Conservation (phyloP, 495 filamentous ascomycete species). For the Cladorrhinum samala region DNA sequence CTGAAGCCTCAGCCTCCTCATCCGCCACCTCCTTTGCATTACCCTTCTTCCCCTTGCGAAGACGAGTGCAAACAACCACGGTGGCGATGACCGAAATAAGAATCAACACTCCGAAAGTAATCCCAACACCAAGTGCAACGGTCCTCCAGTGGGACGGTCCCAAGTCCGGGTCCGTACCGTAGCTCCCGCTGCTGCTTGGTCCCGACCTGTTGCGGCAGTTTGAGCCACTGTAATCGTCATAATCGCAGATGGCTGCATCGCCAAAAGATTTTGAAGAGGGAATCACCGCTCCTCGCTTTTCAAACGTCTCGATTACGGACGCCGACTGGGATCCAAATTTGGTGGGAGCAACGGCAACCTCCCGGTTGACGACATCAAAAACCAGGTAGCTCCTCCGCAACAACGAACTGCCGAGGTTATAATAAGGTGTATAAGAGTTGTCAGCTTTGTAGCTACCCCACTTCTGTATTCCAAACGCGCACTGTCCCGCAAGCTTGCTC, state of each 20-base stretch:
- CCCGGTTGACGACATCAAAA: constrained; percentile 70
- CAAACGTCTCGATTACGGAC: constrained; percentile 29
- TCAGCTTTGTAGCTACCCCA: neutral
- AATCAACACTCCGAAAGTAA: constrained; percentile 11
- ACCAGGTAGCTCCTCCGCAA: constrained; percentile 78
- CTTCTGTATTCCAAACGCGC: constrained; percentile 59
- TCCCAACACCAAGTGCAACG: constrained; percentile 17
- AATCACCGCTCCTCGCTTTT: constrained; percentile 17
- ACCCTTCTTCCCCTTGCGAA: neutral
- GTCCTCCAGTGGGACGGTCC: constrained; percentile 12
- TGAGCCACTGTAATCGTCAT: no score
- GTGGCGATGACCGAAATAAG: constrained; percentile 7
- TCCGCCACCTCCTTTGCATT: neutral
- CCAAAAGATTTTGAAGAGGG: constrained; percentile 23
- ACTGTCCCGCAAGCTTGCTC: no score
- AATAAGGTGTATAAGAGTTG: constrained; percentile 29
- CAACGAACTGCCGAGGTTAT: constrained; percentile 75
- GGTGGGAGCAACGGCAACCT: constrained; percentile 69
- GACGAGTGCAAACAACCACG: constrained; percentile 15
- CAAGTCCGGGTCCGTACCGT: no score
- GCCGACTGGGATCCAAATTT: constrained; percentile 42
- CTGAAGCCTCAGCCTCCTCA: neutral
- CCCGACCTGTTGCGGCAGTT: no score
- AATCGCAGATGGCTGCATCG: no score
- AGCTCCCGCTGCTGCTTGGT: no score